Evolutionary conservation across 176 grass and related monocot species (phyloP).

Genomic region (Echinochloa phyllopogon): DNA sequence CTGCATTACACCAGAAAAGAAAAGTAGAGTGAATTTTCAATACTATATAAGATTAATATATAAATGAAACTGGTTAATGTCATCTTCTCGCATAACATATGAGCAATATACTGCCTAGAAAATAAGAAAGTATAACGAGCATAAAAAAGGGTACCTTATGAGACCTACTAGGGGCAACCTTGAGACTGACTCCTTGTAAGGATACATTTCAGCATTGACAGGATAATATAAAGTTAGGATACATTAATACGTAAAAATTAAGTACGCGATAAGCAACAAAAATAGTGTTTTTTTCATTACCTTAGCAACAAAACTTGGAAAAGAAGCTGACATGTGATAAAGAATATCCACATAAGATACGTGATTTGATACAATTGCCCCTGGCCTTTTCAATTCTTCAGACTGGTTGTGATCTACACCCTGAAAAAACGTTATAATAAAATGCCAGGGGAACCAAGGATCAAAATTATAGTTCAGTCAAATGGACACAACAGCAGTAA

Average conservation of each 20-base stretch:
- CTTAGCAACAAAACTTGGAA: constrained; percentile 99
- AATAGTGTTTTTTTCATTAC: constrained; percentile 45
- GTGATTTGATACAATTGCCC: constrained; percentile 87
- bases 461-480: constrained; percentile 13
- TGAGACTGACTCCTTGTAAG: constrained; percentile 74
- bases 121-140: constrained; percentile 1
- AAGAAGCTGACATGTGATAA: constrained; percentile 92
- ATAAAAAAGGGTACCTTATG: constrained; percentile 66
- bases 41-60: constrained; percentile 15
- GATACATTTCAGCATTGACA: constrained; percentile 30
- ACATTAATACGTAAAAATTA: neutral
- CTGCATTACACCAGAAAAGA: constrained; percentile 47
- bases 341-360: constrained; percentile 98
- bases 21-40: constrained; percentile 2
- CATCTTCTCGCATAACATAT: constrained; percentile 2
- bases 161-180: constrained; percentile 87
- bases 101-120: constrained; percentile 8
- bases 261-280: neutral
- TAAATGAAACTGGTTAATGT: constrained; percentile 10
- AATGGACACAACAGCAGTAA: neutral
- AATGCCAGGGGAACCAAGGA: neutral
- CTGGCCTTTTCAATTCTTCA: constrained; percentile 61
- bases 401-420: constrained; percentile 39
- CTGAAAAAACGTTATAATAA: constrained; percentile 52
- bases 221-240: constrained; percentile 20